phyloP scores from a whole-genome alignment of 2,329 filamentous ascomycete species.

The Fusarium torulosum region DNA sequence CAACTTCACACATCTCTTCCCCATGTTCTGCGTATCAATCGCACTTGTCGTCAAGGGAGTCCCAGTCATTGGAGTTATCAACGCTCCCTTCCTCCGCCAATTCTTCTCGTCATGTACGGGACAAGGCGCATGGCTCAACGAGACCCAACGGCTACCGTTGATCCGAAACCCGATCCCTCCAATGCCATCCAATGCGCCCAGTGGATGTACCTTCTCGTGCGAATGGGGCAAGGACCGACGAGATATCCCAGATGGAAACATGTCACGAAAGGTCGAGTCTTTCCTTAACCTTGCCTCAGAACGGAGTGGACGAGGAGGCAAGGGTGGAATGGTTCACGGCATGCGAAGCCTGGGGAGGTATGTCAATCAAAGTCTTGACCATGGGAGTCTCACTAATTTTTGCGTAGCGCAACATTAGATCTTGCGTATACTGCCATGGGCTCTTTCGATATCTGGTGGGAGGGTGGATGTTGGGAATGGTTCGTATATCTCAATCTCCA shows the following conservation, averaged over 20 bases:
- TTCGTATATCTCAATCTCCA: constrained; percentile 50
- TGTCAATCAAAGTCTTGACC: not conserved
- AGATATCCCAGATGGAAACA: constrained; percentile 74
- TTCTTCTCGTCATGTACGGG: constrained; percentile 76
- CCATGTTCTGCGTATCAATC: constrained; percentile 85
- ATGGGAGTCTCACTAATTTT: constrained; percentile 5
- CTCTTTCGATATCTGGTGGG: constrained; percentile 85
- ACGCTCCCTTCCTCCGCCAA: constrained; percentile 77
- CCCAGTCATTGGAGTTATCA: constrained; percentile 77
- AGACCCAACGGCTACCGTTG: constrained; percentile 72
- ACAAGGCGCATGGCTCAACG: constrained; percentile 77
- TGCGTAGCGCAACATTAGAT: constrained; percentile 75
- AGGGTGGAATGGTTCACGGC: constrained; percentile 84
- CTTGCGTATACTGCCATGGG: constrained; percentile 82
- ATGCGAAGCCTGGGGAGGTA: constrained; percentile 75
- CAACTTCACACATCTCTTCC: constrained; percentile 84
- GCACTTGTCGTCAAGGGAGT: constrained; percentile 71
- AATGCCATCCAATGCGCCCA: constrained; percentile 73
- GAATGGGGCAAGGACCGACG: constrained; percentile 85
- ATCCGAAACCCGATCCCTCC: constrained; percentile 72
- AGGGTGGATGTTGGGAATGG: constrained; percentile 86
- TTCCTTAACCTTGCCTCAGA: constrained; percentile 82
- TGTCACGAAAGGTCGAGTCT: constrained; percentile 78
- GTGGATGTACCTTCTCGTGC: constrained; percentile 78
- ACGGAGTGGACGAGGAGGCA: constrained; percentile 69